Evolutionary conservation across 177 flowering plant species (phyloP), one percentile per base, ranked within the genome.

Genomic region (Tripterygium wilfordii): DNA sequence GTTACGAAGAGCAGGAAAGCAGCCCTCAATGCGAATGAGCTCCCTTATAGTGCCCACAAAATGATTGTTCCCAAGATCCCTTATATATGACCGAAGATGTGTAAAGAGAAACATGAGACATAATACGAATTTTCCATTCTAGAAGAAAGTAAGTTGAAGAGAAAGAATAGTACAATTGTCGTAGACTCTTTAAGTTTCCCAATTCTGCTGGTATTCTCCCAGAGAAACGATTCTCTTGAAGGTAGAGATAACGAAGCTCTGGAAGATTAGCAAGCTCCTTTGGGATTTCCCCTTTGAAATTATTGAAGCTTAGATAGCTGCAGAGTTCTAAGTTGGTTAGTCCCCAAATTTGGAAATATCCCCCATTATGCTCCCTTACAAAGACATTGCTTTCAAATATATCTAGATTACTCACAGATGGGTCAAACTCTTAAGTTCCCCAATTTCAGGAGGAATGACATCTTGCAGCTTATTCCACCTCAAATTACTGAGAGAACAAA

Each of bases 401-500:
- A n/a, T n/a, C n/a, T 9, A 12, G 17, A 52, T 27, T 36, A 76
- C 97, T 84, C 57, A 92, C 99, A 92, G 80, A 78, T 86, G 87
- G 10, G 91, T 86, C 33, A 92, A 64, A 28, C 70, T 73, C 77
- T 84, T 89, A 29, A 89, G 77, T 72, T 84, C 96, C 51, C 99
- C 99, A 42, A 92, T 84, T 71, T 92, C 97, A 25, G 96, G 79
- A 57, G 99, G 96, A 68, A 92, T 82, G 58, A 56, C 75, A 63
- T 88, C 96, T 77, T 92, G 99, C 30, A 92, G 77, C 56, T 92
- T 89, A 58, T 92, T 92, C 97, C 97, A 92, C 69, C 99, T 82
- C 71, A 91, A 70, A 67, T 91, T 91, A 47, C 96, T 88, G 61
- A 15, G 8, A 28, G 32, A 26, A 24, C 17, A 38, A 32, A 18